Base-by-base conservation (phyloP, 129 eudicot genomes). In the Pulicaria dysenterica region DNA sequence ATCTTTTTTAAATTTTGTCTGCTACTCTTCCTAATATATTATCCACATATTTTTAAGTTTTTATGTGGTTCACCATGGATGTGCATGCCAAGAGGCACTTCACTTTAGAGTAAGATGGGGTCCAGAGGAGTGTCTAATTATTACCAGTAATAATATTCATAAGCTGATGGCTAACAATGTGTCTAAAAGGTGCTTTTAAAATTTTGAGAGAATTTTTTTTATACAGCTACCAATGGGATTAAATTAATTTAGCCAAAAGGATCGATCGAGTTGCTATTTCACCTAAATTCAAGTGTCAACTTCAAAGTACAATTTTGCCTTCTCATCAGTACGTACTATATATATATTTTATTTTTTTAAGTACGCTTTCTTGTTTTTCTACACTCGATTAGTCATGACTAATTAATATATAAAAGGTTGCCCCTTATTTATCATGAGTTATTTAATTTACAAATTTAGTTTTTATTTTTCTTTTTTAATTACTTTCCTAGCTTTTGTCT, bases 51-150 rank as follows among this genome's bases (percentile, higher is more conserved):
- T 42, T 70, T 48, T 37, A 4, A 9, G 43, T 51, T 34, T 41
- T 60, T 76, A 46, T 71, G 87, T 76, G 78, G 84, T 73, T 80
- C 76, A 58, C 64, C 77, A 46, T 13, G 64, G 54, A 79, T 83
- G 96, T 24, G 31, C 31, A 24, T 81, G 80, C 79, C 83, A 72
- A 65, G 46, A 70, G 76, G 78, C 88, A 81, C 84, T 82, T 75
- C 50, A 47, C 57, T 60, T 81, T 70, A 7, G 36, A 66, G 63
- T 73, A 51, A 45, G 73, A 70, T 64, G 84, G 85, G 91, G 80
- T 79, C 85, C 82, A 54, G 61, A 37, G 5, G 34, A 55, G 64
- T 77, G 37, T 48, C 16, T 41, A 62, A 12, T n/a, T 48, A 42
- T 3, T 17, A 12, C 13, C 11, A 11, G 12, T 12, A 65, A n/a